Evolutionary conservation across 2,329 filamentous ascomycete genomes (phyloP), one percentile per base, ranked within the genome.

Genomic region (Pseudogymnoascus sp.): DNA sequence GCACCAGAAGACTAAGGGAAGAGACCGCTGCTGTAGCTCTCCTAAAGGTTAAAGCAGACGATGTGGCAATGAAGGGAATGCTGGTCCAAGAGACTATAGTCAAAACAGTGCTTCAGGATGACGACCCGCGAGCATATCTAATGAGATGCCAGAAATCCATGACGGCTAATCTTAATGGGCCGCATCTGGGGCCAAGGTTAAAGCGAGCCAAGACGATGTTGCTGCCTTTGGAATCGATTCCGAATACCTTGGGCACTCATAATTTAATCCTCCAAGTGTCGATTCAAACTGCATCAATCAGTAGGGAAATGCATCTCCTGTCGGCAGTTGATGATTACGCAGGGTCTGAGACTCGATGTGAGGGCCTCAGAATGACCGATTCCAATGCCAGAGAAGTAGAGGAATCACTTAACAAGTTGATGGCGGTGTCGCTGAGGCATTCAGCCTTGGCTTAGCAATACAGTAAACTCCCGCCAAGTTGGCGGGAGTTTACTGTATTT

Each of bases 41-140:
- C 10, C 50, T 21, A 19, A 28, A 57, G 17, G 17, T 17, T 15
- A n/a, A 57, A 33, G 2, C 28, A 21, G 17, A 15, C 28, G 28
- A 33, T 21, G 28, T 57, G 28, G 10, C 10, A 57, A 21, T 19
- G 50, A n/a, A 31, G 15, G 9, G 47, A 31, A 31, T 19, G 26
- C n/a, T 17, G 17, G 50, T 11, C 5, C 50, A 33, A 15, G 28
- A 57, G 28, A 21, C 33, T 33, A 57, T 35, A 21, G 11, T 35
- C 28, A 35, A 35, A 57, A 33, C 50, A 33, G 17, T 13, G n/a
- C 60, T 75, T n/a, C 64, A 67, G 2, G 68, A 71, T 63, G 67
- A 65, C 10, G 72, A 74, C 62, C 70, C 71, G 19, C 68, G 71
- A 61, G 69, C 69, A 9, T 73, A 74, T 61, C 60, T 72, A 15